These are phyloP conservation scores for Colletotrichum limetticola DNA, from an alignment of 2,329 filamentous ascomycete species.

Conservation along the genomic window DNA sequence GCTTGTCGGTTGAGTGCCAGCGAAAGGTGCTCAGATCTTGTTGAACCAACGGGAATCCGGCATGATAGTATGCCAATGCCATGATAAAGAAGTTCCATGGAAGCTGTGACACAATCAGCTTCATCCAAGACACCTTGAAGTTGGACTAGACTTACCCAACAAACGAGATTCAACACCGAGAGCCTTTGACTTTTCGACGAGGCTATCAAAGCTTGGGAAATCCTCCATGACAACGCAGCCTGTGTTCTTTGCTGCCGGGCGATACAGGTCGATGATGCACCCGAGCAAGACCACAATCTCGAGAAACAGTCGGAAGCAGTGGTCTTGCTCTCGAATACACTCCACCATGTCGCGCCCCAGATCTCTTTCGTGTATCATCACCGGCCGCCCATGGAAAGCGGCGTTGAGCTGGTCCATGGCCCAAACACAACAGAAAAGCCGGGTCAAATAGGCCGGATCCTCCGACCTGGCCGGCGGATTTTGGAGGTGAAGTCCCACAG, in stretches of 20 bases:
- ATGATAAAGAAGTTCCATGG: slow-evolving; percentile 39
- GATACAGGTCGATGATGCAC: slow-evolving; percentile 39
- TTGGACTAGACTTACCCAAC: slow-evolving; percentile 29
- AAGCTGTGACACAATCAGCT: slow-evolving; percentile 23
- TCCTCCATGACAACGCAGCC: slow-evolving; percentile 29
- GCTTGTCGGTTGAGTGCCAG: slow-evolving; percentile 31
- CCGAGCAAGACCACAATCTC: slow-evolving; percentile 38
- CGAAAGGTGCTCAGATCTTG: slow-evolving; percentile 29
- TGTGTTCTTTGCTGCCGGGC: slow-evolving; percentile 29
- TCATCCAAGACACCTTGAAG: not conserved
- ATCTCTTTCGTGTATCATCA: slow-evolving; percentile 39
- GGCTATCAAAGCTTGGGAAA: slow-evolving; percentile 16
- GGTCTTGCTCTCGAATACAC: slow-evolving; percentile 36
- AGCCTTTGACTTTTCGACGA: slow-evolving; percentile 23
- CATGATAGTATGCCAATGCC: slow-evolving; percentile 38
- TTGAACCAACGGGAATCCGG: slow-evolving; percentile 28
- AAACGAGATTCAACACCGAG: slow-evolving; percentile 36
- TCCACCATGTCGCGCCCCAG: slow-evolving; percentile 37
- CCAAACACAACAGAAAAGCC: slow-evolving; percentile 41
- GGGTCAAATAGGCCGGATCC: slow-evolving; percentile 30
- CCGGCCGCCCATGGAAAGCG: slow-evolving; percentile 38
- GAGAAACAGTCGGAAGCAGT: slow-evolving; percentile 39
- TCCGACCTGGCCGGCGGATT: slow-evolving; percentile 38
- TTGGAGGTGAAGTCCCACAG: slow-evolving; percentile 39
- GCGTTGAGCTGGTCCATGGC: slow-evolving; percentile 39